Evolutionary conservation across 2,329 filamentous ascomycete species (phyloP).

Genomic region (Arthrobotrys musiformis): DNA sequence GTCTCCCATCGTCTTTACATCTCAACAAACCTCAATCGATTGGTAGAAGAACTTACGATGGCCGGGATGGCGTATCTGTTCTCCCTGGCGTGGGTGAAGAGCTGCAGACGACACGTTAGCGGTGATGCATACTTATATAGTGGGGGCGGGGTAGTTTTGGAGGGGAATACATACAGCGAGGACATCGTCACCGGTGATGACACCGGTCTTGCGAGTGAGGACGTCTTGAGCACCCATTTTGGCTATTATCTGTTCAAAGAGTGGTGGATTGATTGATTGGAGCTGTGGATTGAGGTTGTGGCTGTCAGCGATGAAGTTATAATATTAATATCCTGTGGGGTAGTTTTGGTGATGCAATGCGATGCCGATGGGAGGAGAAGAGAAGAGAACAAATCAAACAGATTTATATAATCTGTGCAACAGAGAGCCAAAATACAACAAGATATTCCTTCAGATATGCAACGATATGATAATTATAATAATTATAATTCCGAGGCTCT

Average conservation of each 20-base stretch:
- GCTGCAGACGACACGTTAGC: no score
- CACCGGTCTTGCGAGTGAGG: conserved; percentile 73
- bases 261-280: conserved; percentile 6
- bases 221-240: conserved; percentile 67
- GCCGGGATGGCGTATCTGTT: conserved; percentile 89
- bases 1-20: no score
- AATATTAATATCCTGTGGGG: neutral
- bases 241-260: neutral
- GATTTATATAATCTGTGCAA: neutral
- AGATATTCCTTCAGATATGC: no score
- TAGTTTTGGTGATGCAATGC: no score
- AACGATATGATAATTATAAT: neutral
- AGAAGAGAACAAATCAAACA: neutral
- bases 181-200: conserved; percentile 76
- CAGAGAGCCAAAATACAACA: no score
- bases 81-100: conserved; percentile 91
- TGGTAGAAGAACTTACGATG: conserved; percentile 67
- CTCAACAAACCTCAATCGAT: neutral
- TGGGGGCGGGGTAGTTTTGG: conserved; percentile 24
- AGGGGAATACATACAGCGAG: conserved; percentile 62
- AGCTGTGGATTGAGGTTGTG: neutral
- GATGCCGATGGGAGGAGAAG: neutral
- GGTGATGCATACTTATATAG: no score
- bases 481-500: neutral
- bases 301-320: neutral